phyloP scores from a whole-genome alignment of 306 rosid species.

The Herpetospermum pedunculosum region DNA sequence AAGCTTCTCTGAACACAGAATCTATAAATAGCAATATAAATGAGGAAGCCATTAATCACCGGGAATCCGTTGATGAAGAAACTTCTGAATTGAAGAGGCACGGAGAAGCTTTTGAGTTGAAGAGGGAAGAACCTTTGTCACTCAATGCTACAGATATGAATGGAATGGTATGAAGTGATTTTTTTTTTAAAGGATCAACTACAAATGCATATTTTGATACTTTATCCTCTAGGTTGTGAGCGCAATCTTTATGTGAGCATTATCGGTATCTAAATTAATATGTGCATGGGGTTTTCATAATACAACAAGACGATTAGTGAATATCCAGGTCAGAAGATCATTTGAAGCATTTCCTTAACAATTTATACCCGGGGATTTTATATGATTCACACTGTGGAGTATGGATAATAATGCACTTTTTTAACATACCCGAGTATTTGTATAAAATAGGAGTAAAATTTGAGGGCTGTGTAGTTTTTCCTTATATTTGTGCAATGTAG shows the following conservation, averaged over 20 bases:
- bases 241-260: not conserved
- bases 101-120: slow-evolving; percentile 26
- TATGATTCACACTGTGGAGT: not conserved
- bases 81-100: slow-evolving; percentile 28
- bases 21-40: slow-evolving; percentile 27
- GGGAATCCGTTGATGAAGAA: slow-evolving; percentile 27
- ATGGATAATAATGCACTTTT: slow-evolving; percentile 2
- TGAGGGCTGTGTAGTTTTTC: not conserved
- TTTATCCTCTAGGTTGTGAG: not conserved
- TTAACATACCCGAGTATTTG: too few species aligned
- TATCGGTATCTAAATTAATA: not conserved
- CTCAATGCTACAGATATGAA: slow-evolving; percentile 27
- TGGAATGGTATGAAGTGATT: slow-evolving; percentile 30
- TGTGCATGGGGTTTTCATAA: not conserved
- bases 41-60: slow-evolving; percentile 29
- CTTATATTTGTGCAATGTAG: too few species aligned
- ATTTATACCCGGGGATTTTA: not conserved
- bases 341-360: not conserved
- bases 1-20: slow-evolving; percentile 44
- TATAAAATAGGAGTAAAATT: not conserved
- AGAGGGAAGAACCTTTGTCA: slow-evolving; percentile 31
- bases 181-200: slow-evolving; percentile 18
- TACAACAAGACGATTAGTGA: not conserved
- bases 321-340: not conserved
- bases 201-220: not conserved